Evolutionary conservation across 805 yeast genomes (phyloP).

Genomic region (Monosporozyma aerobia): DNA sequence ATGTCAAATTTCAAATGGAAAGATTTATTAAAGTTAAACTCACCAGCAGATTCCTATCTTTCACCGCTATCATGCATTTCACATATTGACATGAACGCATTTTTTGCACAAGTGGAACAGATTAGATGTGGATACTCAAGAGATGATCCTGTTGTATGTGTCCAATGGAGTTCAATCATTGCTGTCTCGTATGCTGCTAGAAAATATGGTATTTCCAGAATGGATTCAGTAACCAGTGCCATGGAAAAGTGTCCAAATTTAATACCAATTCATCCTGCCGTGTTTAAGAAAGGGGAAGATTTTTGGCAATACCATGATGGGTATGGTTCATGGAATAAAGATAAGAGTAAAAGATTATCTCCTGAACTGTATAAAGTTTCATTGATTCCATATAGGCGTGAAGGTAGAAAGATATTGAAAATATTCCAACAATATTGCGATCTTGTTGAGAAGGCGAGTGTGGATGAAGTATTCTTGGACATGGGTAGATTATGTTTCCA

Average conservation of each 20-base stretch:
- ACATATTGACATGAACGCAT: constrained; percentile 88
- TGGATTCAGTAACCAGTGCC: constrained; percentile 66
- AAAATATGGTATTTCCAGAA: constrained; percentile 67
- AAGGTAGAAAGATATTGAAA: constrained; percentile 67
- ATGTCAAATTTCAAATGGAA: constrained; percentile 40
- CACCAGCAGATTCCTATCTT: constrained; percentile 38
- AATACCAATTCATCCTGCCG: constrained; percentile 85
- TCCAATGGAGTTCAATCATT: constrained; percentile 84
- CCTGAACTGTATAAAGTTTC: constrained; percentile 71
- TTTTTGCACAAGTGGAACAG: constrained; percentile 91
- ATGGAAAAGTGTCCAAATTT: constrained; percentile 65
- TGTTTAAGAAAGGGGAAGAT: constrained; percentile 77
- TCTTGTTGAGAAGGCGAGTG: constrained; percentile 84
- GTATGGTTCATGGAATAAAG: constrained; percentile 28
- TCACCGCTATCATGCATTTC: constrained; percentile 74
- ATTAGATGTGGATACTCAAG: constrained; percentile 53
- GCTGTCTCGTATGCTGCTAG: constrained; percentile 91
- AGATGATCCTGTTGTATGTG: constrained; percentile 83
- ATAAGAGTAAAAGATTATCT: constrained; percentile 44
- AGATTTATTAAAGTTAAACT: constrained; percentile 41
- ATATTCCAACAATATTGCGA: constrained; percentile 56
- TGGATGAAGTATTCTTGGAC: constrained; percentile 87
- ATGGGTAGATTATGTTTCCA: constrained; percentile 56
- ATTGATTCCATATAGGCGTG: constrained; percentile 84
- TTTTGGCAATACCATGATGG: constrained; percentile 64